These are phyloP conservation scores for Pluteus cervinus DNA, from an alignment of 768 basidiomycete species.

Conservation along the genomic window DNA sequence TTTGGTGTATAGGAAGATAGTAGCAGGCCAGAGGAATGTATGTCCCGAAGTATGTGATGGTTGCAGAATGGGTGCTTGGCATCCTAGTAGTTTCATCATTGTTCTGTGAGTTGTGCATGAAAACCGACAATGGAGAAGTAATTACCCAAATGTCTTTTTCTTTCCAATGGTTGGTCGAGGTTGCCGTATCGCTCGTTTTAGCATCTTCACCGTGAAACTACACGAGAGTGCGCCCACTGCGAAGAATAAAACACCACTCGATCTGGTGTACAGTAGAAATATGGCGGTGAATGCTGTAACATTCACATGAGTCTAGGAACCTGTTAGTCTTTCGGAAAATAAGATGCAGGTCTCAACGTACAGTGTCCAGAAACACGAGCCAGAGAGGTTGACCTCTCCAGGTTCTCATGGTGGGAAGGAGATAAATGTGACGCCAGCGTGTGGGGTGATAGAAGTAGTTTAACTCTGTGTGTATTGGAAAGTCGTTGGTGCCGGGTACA, in stretches of 20 bases:
- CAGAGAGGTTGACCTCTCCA: no score
- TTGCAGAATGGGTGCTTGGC: constrained; percentile 79
- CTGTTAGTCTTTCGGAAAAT: no score
- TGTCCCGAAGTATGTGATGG: constrained; percentile 57
- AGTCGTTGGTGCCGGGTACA: no score
- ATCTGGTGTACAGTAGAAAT: constrained; percentile 53
- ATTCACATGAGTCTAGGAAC: constrained; percentile 57
- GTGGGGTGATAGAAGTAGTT: no score
- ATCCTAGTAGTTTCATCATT: constrained; percentile 39
- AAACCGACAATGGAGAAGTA: constrained; percentile 2
- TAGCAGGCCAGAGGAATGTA: constrained; percentile 53
- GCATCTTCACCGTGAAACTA: constrained; percentile 48
- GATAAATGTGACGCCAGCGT: no score
- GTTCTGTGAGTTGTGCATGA: not conserved
- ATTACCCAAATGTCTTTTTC: constrained; percentile 67
- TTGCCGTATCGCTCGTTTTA: constrained; percentile 60
- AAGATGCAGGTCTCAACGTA: no score
- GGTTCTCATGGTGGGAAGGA: no score
- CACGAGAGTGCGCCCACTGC: constrained; percentile 51
- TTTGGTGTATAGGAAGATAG: constrained; percentile 54
- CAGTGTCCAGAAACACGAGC: no score
- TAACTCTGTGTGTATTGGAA: no score
- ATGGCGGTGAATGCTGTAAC: constrained; percentile 46
- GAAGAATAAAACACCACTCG: constrained; percentile 58
- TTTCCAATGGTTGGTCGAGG: constrained; percentile 44